Base-by-base conservation (phyloP, 1,284 basidiomycete species). In the Phylloporus sp. region DNA sequence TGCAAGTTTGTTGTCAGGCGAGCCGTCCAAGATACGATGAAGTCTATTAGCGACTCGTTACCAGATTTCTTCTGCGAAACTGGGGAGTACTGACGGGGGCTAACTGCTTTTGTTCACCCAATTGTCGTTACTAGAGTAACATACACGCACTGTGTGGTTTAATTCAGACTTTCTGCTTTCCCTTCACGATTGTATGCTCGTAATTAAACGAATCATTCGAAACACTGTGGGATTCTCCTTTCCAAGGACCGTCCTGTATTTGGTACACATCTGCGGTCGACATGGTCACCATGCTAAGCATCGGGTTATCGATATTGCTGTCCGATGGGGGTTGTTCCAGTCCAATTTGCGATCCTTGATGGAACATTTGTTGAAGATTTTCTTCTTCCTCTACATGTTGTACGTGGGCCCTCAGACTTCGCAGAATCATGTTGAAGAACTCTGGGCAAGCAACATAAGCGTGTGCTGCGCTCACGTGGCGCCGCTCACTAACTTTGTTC, bases 321-420 rank as follows among this genome's bases (percentile, higher is more conserved):
- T 89, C 84, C 19, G 85, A 83, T 2, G 88, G 84, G 55, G 85
- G 83, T 8, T 82, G 81, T 65, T 89, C 86, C 52, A 86, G 73
- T 35, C 82, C 84, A 52, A 86, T 83, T 67, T 83, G 85, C 6
- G 89, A 88, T 63, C 88, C 86, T 53, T 84, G 85, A 35, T 86
- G 79, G n/a, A 90, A 77, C 32, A 84, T 85, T 66, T 87, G 85
- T 70, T 91, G 90, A 71, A 91, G 88, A 27, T 88, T 75, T 59
- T 91, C 89, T 70, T 92, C 85, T 59, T 92, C 90, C 70, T 90
- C 86, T n/a, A 92, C 77, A 64, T 84, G 77, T 49, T 82, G 83
- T 29, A 92, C 85, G 63, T 84, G 81, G 37, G 75, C 74, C 17
- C 86, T 85, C n/a, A 93, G 81, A 58, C 82, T 83, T 15, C 73